These are phyloP conservation scores for Rhodotorula glutinis DNA, from an alignment of 1,284 basidiomycete genomes.

Conservation along the genomic window DNA sequence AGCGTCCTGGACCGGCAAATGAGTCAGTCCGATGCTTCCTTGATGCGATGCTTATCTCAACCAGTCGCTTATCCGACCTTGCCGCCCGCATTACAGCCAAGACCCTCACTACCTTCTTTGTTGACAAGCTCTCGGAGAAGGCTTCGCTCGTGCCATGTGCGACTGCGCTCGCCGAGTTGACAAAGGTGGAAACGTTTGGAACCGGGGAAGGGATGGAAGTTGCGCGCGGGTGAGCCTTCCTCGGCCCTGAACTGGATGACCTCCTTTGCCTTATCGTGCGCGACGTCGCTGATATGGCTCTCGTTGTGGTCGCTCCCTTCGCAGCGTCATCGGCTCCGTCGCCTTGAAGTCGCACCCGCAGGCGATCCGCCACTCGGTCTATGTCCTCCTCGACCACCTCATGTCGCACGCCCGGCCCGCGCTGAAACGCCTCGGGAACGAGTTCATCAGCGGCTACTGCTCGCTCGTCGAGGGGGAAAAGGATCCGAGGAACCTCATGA, in stretches of 20 bases:
- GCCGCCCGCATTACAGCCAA: constrained; percentile 58
- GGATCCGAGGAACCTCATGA: constrained; percentile 88
- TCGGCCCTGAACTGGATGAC: not conserved
- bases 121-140: constrained; percentile 78
- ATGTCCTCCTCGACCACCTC: constrained; percentile 75
- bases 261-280: no score
- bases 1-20: constrained; percentile 74
- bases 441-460: constrained; percentile 72
- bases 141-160: constrained; percentile 69
- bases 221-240: constrained; percentile 61
- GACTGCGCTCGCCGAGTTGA: constrained; percentile 67
- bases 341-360: constrained; percentile 79
- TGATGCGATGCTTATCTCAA: not conserved
- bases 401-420: constrained; percentile 60
- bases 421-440: constrained; percentile 64
- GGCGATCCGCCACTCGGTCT: constrained; percentile 75
- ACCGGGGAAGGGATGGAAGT: constrained; percentile 68
- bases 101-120: constrained; percentile 78
- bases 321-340: constrained; percentile 72
- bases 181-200: constrained; percentile 64
- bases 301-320: no score
- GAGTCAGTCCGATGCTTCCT: constrained; percentile 54
- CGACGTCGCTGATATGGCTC: no score
- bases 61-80: not conserved
- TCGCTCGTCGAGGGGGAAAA: constrained; percentile 88